Percentiles rank a stretch among this genome's conserved stretches.
Conservation (phyloP, 1,284 basidiomycete genomes). For the Ganoderma lingzhi region DNA sequence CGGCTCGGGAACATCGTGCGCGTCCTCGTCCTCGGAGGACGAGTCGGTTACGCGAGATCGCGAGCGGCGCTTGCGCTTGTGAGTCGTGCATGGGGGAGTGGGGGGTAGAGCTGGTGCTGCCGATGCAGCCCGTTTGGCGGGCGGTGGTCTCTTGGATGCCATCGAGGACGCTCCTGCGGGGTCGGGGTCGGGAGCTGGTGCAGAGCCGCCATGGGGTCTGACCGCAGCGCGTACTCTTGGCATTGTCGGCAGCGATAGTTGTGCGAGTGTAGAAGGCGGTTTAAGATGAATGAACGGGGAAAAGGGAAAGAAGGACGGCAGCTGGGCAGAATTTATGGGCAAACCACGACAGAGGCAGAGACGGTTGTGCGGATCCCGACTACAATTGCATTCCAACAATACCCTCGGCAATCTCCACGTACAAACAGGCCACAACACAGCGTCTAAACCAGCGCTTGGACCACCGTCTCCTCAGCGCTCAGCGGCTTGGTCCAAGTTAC, state of each 20-base stretch:
- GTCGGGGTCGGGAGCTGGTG: slow-evolving; percentile 16
- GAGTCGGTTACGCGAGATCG: slow-evolving; percentile 45
- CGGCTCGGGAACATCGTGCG: slow-evolving; percentile 31
- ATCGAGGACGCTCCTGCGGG: slow-evolving; percentile 15
- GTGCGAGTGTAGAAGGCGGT: background rate
- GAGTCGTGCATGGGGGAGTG: slow-evolving; percentile 46
- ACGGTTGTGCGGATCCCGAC: background rate
- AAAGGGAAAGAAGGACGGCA: slow-evolving; percentile 9
- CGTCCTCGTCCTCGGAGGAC: slow-evolving; percentile 42
- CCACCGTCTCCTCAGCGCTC: background rate
- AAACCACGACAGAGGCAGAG: slow-evolving; percentile 8
- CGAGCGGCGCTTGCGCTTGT: slow-evolving; percentile 45
- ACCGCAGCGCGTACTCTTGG: slow-evolving; percentile 23
- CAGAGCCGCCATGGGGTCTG: slow-evolving; percentile 14
- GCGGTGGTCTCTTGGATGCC: slow-evolving; percentile 19
- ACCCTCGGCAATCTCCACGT: slow-evolving; percentile 7
- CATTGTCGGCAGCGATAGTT: slow-evolving; percentile 12
- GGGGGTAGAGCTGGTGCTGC: slow-evolving; percentile 40
- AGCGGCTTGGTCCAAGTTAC: no score
- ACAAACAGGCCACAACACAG: slow-evolving; percentile 18
- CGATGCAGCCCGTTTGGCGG: slow-evolving; percentile 14
- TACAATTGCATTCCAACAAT: slow-evolving; percentile 19
- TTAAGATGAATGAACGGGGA: slow-evolving; percentile 3
- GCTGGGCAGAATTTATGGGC: slow-evolving; percentile 3
- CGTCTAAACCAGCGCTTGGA: background rate